Conservation (phyloP, 768 basidiomycete genomes). For the Tulasnella calospora region DNA sequence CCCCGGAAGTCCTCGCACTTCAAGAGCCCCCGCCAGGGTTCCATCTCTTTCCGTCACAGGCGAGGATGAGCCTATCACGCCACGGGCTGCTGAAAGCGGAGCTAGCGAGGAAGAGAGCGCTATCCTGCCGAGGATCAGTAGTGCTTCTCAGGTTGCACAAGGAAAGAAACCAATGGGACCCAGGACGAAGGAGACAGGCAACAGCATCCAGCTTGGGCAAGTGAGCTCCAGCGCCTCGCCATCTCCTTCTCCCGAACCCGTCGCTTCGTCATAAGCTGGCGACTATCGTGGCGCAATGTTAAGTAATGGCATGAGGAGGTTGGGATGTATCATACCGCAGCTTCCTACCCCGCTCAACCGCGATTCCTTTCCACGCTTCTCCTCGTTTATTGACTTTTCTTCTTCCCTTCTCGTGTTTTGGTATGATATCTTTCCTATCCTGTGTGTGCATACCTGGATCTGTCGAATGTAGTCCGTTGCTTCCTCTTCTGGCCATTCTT, state of each 20-base stretch:
- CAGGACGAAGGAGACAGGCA: conserved; percentile 14
- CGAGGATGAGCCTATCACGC: neutral
- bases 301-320: neutral
- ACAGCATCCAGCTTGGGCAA: conserved; percentile 9
- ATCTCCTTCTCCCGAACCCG: conserved; percentile 1
- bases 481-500: neutral
- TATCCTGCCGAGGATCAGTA: neutral
- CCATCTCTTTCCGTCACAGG: neutral
- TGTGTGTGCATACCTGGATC: neutral
- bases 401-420: neutral
- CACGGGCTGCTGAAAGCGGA: neutral
- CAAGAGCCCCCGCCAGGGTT: neutral
- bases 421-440: neutral
- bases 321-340: neutral
- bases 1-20: neutral
- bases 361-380: neutral
- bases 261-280: neutral
- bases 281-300: neutral
- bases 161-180: conserved; percentile 22
- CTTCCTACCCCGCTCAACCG: neutral
- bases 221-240: conserved; percentile 1
- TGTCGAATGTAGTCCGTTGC: neutral
- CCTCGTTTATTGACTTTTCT: neutral
- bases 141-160: neutral
- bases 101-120: neutral